Evolutionary conservation across 2,329 filamentous ascomycete genomes (phyloP), one percentile per base, ranked within the genome.

Genomic region (Nemania diffusa): DNA sequence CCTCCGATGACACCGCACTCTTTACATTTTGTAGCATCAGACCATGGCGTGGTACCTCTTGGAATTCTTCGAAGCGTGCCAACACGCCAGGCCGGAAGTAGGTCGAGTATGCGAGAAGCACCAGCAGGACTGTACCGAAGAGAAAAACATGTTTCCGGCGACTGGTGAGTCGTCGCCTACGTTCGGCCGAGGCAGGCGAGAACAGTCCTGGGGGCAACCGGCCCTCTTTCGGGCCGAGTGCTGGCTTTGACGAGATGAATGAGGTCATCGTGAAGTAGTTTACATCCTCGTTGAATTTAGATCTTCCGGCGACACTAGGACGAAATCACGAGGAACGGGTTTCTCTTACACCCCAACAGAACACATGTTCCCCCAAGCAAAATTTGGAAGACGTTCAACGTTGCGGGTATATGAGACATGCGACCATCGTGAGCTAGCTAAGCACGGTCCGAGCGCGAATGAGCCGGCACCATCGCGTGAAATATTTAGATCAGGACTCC

Each of bases 161-260:
- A 24, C 20, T 53, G 5, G 7, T 24, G 20, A 61, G 44, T 26
- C 69, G 63, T 46, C 66, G 70, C 20, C 69, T 71, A 15, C 62
- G 51, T 3, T 59, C 65, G 7, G 48, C 1, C 5, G 48, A 46
- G 8, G 22, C 20, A 6, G 68, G 57, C 26, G 65, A 65, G 22
- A 71, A 52, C 11, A 68, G 37, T 22, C 64, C 67, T 7, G 69
- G 67, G 13, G 60, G 65, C 15, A 65, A n/a, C 40, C 69, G 69
- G 37, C 71, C 70, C 56, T 71, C 70, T 32, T 71, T 72, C 11
- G 70, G 67, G 17, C 69, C 70, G 22, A 63, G 51, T 7, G 61
- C 20, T n/a, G 51, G 27, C 55, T 61, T 64, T 37, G 52, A 20
- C 26, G 67, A 44, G 26, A 57, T 51, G 40, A 56, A 51, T 46